Conservation (phyloP, 2,329 filamentous ascomycete genomes). For the Aspergillus sp. region DNA sequence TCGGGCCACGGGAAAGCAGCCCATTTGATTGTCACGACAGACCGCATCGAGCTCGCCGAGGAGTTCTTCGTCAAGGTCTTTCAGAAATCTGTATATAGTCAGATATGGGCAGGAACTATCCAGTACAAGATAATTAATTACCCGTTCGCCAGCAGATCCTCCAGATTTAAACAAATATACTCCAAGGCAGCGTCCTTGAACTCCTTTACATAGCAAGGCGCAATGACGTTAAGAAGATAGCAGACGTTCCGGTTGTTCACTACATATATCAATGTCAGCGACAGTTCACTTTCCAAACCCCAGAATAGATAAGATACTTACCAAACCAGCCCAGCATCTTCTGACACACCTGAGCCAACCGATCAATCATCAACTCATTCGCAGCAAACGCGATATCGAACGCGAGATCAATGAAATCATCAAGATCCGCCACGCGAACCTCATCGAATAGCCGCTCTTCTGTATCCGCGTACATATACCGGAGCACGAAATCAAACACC, state of each 20-base stretch:
- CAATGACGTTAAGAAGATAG: slow-evolving; percentile 74
- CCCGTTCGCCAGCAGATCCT: slow-evolving; percentile 85
- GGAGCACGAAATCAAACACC: slow-evolving; percentile 70
- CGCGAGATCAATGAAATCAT: slow-evolving; percentile 80
- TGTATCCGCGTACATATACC: slow-evolving; percentile 73
- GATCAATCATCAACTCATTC: slow-evolving; percentile 91
- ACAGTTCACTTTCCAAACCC: background rate
- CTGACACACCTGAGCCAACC: slow-evolving; percentile 84
- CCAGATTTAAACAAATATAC: slow-evolving; percentile 85
- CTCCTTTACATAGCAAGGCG: slow-evolving; percentile 69
- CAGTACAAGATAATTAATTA: slow-evolving; percentile 19
- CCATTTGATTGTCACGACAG: slow-evolving; percentile 73
- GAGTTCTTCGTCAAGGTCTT: slow-evolving; percentile 78
- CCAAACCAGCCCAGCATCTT: slow-evolving; percentile 69
- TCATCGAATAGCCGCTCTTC: slow-evolving; percentile 75
- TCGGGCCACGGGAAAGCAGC: slow-evolving; percentile 66
- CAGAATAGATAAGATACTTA: slow-evolving; percentile 21
- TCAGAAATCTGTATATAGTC: slow-evolving; percentile 51
- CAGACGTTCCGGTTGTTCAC: slow-evolving; percentile 82
- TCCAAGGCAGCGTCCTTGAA: slow-evolving; percentile 86
- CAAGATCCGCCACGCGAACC: slow-evolving; percentile 60
- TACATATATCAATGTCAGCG: slow-evolving; percentile 20
- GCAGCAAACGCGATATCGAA: slow-evolving; percentile 84
- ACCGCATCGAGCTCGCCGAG: slow-evolving; percentile 69
- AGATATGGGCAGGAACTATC: slow-evolving; percentile 1